These are phyloP conservation scores for Pyricularia pennisetigena DNA, from an alignment of 2,329 filamentous ascomycete species.

Conservation along the genomic window DNA sequence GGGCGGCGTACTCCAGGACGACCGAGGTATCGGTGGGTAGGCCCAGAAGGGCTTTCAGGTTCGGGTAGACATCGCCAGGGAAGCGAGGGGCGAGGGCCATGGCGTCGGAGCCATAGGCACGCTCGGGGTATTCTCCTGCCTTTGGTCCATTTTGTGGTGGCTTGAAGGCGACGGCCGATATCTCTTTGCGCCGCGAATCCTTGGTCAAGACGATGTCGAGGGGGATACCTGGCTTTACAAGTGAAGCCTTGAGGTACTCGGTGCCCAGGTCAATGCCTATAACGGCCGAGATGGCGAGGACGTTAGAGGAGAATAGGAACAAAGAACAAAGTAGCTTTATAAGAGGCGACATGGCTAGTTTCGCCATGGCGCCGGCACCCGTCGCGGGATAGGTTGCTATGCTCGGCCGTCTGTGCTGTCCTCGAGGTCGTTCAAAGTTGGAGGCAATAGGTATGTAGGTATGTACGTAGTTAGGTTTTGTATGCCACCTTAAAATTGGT, in stretches of 20 bases:
- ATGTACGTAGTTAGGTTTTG: neutral
- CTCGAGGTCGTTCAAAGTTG: neutral
- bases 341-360: conserved; percentile 21
- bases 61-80: conserved; percentile 88
- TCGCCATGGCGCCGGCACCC: conserved; percentile 25
- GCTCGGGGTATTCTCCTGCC: conserved; percentile 67
- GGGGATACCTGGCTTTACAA: conserved; percentile 93
- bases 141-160: conserved; percentile 57
- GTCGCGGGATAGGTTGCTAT: neutral
- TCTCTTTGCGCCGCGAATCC: conserved; percentile 94
- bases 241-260: conserved; percentile 89
- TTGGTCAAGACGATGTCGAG: conserved; percentile 97
- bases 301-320: conserved; percentile 35
- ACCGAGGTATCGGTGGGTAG: conserved; percentile 49
- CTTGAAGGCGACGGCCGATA: conserved; percentile 87
- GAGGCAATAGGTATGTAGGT: neutral
- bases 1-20: conserved; percentile 59
- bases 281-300: conserved; percentile 57
- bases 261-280: conserved; percentile 91
- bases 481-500: too few relatives aligned
- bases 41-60: conserved; percentile 85
- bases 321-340: conserved; percentile 26
- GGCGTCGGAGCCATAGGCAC: conserved; percentile 86
- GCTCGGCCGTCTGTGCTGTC: neutral
- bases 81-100: conserved; percentile 79